Conservation (phyloP, 148 eudicot genomes). For the Silene uniflora region DNA sequence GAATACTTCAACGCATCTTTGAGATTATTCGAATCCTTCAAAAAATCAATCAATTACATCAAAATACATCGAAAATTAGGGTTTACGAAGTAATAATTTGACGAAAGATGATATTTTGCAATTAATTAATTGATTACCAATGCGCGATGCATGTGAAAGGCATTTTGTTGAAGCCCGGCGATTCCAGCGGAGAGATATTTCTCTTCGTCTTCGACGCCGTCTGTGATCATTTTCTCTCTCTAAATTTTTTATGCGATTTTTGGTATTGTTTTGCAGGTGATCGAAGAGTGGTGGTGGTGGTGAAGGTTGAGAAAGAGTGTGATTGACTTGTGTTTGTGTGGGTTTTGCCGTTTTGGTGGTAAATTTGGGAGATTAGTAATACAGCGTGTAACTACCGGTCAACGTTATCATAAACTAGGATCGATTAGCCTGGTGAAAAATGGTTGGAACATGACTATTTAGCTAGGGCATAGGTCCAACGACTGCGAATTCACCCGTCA, state of each 20-base stretch:
- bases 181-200: slow-evolving; percentile 82
- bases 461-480: too few species aligned
- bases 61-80: slow-evolving; percentile 38
- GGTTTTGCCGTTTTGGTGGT: neutral
- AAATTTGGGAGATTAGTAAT: neutral
- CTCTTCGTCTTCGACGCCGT: slow-evolving; percentile 85
- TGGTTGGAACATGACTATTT: too few species aligned
- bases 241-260: neutral
- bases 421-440: too few species aligned
- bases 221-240: slow-evolving; percentile 48
- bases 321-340: slow-evolving; percentile 7
- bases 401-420: neutral
- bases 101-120: neutral
- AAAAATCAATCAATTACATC: slow-evolving; percentile 5
- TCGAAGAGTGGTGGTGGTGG: slow-evolving; percentile 1
- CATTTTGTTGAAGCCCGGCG: slow-evolving; percentile 94
- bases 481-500: too few species aligned
- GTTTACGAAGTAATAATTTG: slow-evolving; percentile 17
- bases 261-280: too few species aligned
- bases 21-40: slow-evolving; percentile 81
- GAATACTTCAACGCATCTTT: slow-evolving; percentile 94
- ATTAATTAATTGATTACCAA: slow-evolving; percentile 36
- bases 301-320: neutral
- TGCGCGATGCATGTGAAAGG: slow-evolving; percentile 96
- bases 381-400: neutral